These are phyloP conservation scores for Leishmania major DNA, from an alignment of 208 protist species.

Conservation along the genomic window DNA sequence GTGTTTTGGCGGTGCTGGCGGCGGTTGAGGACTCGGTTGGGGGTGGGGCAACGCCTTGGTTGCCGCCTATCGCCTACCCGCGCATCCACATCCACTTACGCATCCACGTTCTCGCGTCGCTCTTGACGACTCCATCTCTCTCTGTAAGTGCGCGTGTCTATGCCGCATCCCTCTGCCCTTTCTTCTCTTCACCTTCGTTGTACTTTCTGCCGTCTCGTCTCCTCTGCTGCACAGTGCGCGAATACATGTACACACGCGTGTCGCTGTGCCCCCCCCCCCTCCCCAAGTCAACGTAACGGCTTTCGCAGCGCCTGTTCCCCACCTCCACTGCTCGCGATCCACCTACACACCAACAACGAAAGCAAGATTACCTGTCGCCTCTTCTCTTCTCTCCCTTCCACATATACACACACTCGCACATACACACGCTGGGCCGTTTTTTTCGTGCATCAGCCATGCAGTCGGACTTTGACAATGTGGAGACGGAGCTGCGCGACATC, in stretches of 20 bases:
- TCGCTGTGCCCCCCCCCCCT: neutral
- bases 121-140: neutral
- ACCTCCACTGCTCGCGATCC: neutral
- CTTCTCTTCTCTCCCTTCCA: neutral
- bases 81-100: neutral
- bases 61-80: neutral
- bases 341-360: too few relatives aligned
- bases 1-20: neutral
- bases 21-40: neutral
- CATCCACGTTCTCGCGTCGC: neutral
- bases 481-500: slow-evolving; percentile 83
- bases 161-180: neutral
- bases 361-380: too few relatives aligned
- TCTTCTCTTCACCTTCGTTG: neutral
- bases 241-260: neutral
- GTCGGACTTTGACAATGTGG: slow-evolving; percentile 72
- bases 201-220: neutral
- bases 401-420: neutral
- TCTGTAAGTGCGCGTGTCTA: neutral
- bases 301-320: neutral
- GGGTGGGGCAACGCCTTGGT: neutral
- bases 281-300: too few relatives aligned
- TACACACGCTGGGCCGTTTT: neutral
- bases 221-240: neutral
- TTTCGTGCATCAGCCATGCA: slow-evolving; percentile 39